Evolutionary conservation across 1,284 basidiomycete genomes (phyloP), one percentile per base, ranked within the genome.

Genomic region (Gomphus sp.): DNA sequence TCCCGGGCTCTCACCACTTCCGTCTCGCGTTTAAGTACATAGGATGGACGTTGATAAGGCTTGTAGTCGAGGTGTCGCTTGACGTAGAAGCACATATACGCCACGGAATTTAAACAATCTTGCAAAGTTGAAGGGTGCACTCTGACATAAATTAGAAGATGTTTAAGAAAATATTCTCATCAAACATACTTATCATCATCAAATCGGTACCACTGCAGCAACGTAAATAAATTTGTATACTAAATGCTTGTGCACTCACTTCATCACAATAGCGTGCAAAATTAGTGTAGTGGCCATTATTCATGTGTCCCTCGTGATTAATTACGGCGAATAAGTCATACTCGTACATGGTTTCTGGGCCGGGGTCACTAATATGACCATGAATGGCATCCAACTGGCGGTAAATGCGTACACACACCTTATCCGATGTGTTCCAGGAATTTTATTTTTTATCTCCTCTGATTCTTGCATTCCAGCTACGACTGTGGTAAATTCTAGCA

Each of bases 291-390:
- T 98, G 95, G 0, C 95, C 95, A 61, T 93, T 97, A 71, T 95
- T 89, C 67, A 98, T 85, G 70, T 91, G 88, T 9, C 95, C 95
- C 69, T 97, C 92, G 71, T 98, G 95, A 62, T 93, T 94, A 61
- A 98, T 88, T 37, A 98, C 93, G 8, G 92, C 89, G 67, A 96
- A 94, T 2, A 98, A 80, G 67, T 97, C 91, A 70, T 97, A 98
- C 58, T 91, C 85, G 71, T 92, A 98, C 72, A 93, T 78, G 12
- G 79, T 77, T 43, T 81, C 76, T 1, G 88, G 85, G 0, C 86
- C 84, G 5, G 77, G 57, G n/a, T 62, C 56, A 8, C 48, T 45
- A 22, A 28, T 1, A 53, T 16, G 16, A 37, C n/a, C 28, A 8
- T 50, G 6, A 39, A 33, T 39, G 11, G 9, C 7, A 37, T 39